Evolutionary conservation across 352 stramenopile genomes (phyloP), one percentile per base, ranked within the genome.

Genomic region (Phytophthora aleatoria): DNA sequence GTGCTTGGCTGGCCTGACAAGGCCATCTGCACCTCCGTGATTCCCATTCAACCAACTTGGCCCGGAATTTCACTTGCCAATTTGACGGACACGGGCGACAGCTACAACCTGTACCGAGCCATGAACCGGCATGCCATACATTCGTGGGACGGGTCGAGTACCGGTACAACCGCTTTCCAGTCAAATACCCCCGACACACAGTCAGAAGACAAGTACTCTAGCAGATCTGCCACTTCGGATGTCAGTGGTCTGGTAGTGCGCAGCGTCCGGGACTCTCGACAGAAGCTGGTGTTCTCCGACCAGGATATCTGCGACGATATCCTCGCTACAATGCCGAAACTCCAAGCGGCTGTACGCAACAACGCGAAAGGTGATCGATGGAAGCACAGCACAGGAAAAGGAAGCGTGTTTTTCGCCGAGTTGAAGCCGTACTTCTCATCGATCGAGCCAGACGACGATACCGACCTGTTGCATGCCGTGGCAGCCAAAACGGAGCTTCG

Each of bases 271-370:
- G 59, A 67, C 42, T 59, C 65, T 42, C 30, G 58, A 36, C 62
- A 76, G 45, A 71, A 59, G 24, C 35, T 83, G 33, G 69, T 81
- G 51, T 74, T 87, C 56, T 69, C 78, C 31, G 73, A 84, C 49
- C 64, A 85, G 30, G 64, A 89, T 56, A 75, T 90, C 61, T 78
- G 70, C 57, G 73, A 81, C 50, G 81, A 90, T 50, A 63, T 89
- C 31, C 61, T 90, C 15, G 64, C 70, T 2, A 86, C 81, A 16
- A 77, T 89, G 51, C 65, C 77, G 38, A 86, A 87, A 66, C 67
- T 90, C 31, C 67, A 82, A 38, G 57, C 67, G 4, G 81, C 79
- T 20, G 75, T 79, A 39, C 56, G 57, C 11, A 63, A 61, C 36
- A 71, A 76, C 42, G 71, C 66, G 11, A 68, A 62, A 47, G 73